Percentiles rank a stretch among this genome's conserved stretches.
These are phyloP conservation scores for Neonectria coccinea DNA, from an alignment of 2,329 filamentous ascomycete genomes.

Conservation along the genomic window DNA sequence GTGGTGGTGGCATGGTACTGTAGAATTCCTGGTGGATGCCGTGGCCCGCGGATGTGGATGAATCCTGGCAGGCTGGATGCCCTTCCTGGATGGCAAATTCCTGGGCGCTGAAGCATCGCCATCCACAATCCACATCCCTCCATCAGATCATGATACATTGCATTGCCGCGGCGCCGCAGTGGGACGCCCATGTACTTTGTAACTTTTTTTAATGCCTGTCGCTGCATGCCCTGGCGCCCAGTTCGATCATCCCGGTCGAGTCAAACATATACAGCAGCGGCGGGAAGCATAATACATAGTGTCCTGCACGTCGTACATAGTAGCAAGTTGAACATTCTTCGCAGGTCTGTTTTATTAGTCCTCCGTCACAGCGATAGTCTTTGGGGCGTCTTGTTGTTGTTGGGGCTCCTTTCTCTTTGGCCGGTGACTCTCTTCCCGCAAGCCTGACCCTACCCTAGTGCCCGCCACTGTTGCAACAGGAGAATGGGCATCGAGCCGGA, in stretches of 20 bases:
- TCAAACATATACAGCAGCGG: not conserved
- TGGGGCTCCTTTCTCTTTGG: not conserved
- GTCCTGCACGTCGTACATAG: too few species aligned
- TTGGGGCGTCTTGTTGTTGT: not conserved
- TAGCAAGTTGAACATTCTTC: too few species aligned
- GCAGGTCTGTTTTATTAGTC: too few species aligned
- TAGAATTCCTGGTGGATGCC: not conserved
- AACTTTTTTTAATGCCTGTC: not conserved
- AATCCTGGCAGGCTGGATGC: not conserved
- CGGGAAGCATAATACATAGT: not conserved
- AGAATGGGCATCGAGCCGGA: not conserved
- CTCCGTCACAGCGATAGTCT: not conserved
- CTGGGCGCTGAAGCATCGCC: slow-evolving; percentile 4
- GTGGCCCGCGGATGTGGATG: too few species aligned
- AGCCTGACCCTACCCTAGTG: not conserved
- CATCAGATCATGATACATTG: slow-evolving; percentile 30
- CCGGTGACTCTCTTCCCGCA: too few species aligned
- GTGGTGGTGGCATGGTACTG: not conserved
- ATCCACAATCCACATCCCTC: slow-evolving; percentile 12
- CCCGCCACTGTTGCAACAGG: not conserved
- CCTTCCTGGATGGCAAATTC: slow-evolving; percentile 1
- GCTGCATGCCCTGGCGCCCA: not conserved
- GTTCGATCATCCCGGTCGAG: not conserved
- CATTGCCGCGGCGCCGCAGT: slow-evolving; percentile 23
- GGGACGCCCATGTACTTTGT: slow-evolving; percentile 7